These are phyloP conservation scores for Pythium vanterpoolii DNA, from an alignment of 352 stramenopile species.

Conservation along the genomic window DNA sequence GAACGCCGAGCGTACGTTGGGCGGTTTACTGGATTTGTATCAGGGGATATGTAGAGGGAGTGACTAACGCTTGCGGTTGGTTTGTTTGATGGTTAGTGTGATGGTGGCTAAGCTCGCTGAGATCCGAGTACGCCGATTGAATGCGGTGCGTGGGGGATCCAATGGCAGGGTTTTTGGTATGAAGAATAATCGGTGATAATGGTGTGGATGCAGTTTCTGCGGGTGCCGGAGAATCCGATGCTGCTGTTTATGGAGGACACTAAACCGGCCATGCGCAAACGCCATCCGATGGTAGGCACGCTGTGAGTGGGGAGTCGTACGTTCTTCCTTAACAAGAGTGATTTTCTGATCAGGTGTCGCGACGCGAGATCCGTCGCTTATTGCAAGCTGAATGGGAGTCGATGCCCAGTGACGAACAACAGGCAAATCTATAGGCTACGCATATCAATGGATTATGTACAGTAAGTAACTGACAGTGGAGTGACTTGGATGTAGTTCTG, in stretches of 20 bases:
- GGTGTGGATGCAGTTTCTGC: constrained; percentile 27
- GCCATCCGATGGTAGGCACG: constrained; percentile 25
- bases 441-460: neutral
- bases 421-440: constrained; percentile 16
- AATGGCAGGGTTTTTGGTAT: neutral
- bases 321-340: neutral
- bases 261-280: constrained; percentile 19
- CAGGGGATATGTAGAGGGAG: neutral
- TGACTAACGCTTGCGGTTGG: neutral
- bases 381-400: constrained; percentile 28
- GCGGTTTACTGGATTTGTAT: too few species aligned
- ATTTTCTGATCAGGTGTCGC: constrained; percentile 19
- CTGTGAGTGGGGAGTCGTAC: neutral
- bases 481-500: neutral
- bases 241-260: constrained; percentile 37
- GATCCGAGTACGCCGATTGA: constrained; percentile 44
- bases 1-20: constrained; percentile 44
- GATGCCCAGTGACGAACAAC: constrained; percentile 28
- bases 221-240: constrained; percentile 27
- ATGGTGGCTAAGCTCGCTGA: constrained; percentile 42
- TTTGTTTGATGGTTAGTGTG: constrained; percentile 23
- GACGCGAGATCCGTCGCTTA: constrained; percentile 24
- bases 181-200: neutral
- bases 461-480: neutral
- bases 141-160: constrained; percentile 24